Evolutionary conservation across 495 filamentous ascomycete species (phyloP).

Genomic region (Aspergillus wentii): DNA sequence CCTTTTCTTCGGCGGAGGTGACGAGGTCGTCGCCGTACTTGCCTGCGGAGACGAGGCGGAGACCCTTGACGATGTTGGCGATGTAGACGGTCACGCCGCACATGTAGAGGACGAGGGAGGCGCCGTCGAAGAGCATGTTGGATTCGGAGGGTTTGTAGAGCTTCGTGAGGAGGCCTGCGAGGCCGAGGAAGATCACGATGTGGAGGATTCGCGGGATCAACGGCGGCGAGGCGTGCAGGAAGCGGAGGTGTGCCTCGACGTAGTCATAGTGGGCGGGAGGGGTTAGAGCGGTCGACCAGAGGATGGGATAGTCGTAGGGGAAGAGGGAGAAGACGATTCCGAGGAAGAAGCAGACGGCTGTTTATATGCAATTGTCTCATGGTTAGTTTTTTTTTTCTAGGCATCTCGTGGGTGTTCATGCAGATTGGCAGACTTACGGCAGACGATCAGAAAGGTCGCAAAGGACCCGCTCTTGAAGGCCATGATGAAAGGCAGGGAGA

Average conservation of each 20-base stretch:
- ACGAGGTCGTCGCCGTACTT: constrained; percentile 44
- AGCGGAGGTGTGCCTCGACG: constrained; percentile 79
- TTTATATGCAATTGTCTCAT: too few species aligned
- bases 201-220: constrained; percentile 90
- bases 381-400: constrained; percentile 9
- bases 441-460: constrained; percentile 93
- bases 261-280: constrained; percentile 64
- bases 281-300: constrained; percentile 72
- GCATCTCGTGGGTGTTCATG: too few species aligned
- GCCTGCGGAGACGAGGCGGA: constrained; percentile 65
- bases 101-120: constrained; percentile 84
- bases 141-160: constrained; percentile 87
- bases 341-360: constrained; percentile 92
- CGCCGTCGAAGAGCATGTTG: constrained; percentile 96
- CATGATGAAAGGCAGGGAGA: constrained; percentile 29
- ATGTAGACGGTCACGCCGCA: constrained; percentile 88
- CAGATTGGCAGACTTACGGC: too few species aligned
- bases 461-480: constrained; percentile 54
- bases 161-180: constrained; percentile 87
- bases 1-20: constrained; percentile 19
- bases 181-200: constrained; percentile 83
- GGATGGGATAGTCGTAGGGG: constrained; percentile 95
- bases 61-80: constrained; percentile 90
- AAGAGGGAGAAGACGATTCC: constrained; percentile 96
- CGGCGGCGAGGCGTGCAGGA: constrained; percentile 81